Percentiles rank a stretch among this genome's conserved stretches.
phyloP scores from a whole-genome alignment of 305 asterid genomes.

The Euphrasia arctica region DNA sequence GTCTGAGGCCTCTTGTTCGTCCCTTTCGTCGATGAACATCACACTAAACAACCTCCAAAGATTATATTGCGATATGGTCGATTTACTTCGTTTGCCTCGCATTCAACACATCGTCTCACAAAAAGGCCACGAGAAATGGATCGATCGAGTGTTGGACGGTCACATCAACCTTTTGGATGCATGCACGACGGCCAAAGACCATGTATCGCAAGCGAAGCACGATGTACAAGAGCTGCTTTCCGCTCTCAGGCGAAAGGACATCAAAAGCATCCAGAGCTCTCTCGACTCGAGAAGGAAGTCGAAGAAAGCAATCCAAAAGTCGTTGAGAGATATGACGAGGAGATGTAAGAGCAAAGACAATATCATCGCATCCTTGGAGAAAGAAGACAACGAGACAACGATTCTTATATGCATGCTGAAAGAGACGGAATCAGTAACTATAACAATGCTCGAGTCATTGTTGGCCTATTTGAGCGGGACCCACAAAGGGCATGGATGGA shows the following conservation, averaged over 20 bases:
- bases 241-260: conserved; percentile 29
- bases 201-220: conserved; percentile 25
- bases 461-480: conserved; percentile 23
- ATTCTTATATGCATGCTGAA: conserved; percentile 12
- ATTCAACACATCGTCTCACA: conserved; percentile 2
- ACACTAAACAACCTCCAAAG: conserved; percentile 15
- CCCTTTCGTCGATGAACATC: conserved; percentile 12
- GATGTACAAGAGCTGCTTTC: conserved; percentile 29
- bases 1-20: too few relatives aligned
- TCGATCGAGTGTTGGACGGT: conserved; percentile 31
- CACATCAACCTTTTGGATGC: conserved; percentile 30
- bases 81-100: conserved; percentile 24
- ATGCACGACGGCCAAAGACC: conserved; percentile 29
- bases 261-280: conserved; percentile 13
- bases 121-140: conserved; percentile 23
- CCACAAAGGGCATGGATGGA: conserved; percentile 18
- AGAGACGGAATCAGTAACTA: conserved; percentile 24
- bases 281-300: conserved; percentile 24
- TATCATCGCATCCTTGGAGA: conserved; percentile 12
- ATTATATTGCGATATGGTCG: conserved; percentile 19
- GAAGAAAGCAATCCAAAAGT: conserved; percentile 28
- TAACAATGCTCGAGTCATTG: conserved; percentile 28
- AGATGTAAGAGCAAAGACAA: conserved; percentile 15
- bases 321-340: conserved; percentile 24
- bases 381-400: neutral